phyloP scores from a whole-genome alignment of 768 basidiomycete genomes.

The Mycena latifolia region DNA sequence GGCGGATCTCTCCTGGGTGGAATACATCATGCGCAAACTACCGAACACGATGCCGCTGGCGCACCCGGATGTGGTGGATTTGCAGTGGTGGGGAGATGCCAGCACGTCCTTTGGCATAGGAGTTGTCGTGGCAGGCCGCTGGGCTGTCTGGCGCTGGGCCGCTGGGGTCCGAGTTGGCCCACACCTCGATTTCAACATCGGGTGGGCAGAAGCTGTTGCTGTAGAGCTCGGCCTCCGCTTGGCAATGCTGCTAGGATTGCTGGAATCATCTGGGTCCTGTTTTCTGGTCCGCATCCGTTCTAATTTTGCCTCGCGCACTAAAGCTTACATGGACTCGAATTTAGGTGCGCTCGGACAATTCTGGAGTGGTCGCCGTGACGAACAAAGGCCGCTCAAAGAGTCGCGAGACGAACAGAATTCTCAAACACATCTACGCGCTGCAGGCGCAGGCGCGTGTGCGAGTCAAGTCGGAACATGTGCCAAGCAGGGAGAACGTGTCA shows the following conservation, averaged over 20 bases:
- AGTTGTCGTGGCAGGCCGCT: slow-evolving; percentile 42
- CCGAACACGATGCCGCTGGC: slow-evolving; percentile 39
- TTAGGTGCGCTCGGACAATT: slow-evolving; percentile 50
- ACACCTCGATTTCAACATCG: slow-evolving; percentile 43
- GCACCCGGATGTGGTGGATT: slow-evolving; percentile 33
- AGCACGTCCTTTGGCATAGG: slow-evolving; percentile 51
- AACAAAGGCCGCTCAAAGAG: slow-evolving; percentile 46
- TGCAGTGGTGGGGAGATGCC: slow-evolving; percentile 52
- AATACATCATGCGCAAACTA: slow-evolving; percentile 15
- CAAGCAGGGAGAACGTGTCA: slow-evolving; percentile 42
- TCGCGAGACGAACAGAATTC: slow-evolving; percentile 41
- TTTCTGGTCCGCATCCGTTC: slow-evolving; percentile 28
- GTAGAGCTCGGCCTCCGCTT: slow-evolving; percentile 48
- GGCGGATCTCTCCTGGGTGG: slow-evolving; percentile 43
- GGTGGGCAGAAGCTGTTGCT: slow-evolving; percentile 54
- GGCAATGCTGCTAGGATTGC: slow-evolving; percentile 12
- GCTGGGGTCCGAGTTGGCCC: slow-evolving; percentile 48
- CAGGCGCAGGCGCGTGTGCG: slow-evolving; percentile 31
- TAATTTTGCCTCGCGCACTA: no score
- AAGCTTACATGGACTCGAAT: no score
- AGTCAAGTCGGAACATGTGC: slow-evolving; percentile 36
- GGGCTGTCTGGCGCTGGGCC: no score
- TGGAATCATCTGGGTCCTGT: not conserved
- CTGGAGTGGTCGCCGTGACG: slow-evolving; percentile 44
- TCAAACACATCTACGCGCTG: slow-evolving; percentile 41